Percentiles rank a stretch among this genome's conserved stretches.
These are phyloP conservation scores for Paramecium biaurelia DNA, from an alignment of 73 alveolate genomes.

Conservation along the genomic window DNA sequence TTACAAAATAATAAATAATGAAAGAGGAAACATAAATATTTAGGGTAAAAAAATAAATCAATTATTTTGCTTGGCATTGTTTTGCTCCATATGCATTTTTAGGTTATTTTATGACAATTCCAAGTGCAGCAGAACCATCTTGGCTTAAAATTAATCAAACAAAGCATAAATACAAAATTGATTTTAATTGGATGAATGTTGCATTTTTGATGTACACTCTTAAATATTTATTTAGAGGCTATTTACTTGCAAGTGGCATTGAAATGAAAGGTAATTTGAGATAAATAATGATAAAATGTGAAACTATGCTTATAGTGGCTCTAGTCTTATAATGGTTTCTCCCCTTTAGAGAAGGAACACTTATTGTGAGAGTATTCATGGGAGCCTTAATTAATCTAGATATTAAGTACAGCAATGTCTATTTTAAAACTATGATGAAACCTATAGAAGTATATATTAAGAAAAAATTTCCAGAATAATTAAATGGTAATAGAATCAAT, in stretches of 20 bases:
- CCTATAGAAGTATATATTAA: conserved; percentile 21
- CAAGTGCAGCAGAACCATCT: conserved; percentile 43
- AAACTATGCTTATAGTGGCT: background rate
- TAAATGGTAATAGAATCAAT: background rate
- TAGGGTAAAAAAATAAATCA: background rate
- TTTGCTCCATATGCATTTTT: conserved; percentile 37
- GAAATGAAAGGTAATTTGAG: conserved; percentile 31
- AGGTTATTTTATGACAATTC: conserved; percentile 29
- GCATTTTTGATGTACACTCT: background rate
- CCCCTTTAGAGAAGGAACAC: conserved; percentile 29
- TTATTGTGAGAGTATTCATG: background rate
- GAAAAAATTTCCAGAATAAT: conserved; percentile 16
- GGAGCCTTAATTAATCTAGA: conserved; percentile 3
- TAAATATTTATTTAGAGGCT: background rate
- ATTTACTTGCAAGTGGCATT: background rate
- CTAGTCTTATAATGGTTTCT: conserved; percentile 30
- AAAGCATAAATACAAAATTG: background rate
- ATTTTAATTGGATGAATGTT: conserved; percentile 6
- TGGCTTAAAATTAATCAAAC: conserved; percentile 11
- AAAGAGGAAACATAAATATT: background rate
- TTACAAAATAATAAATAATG: background rate
- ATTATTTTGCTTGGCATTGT: conserved; percentile 28
- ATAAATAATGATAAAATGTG: conserved; percentile 9
- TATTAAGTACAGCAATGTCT: conserved; percentile 16
- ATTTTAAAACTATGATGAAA: background rate